Evolutionary conservation across 2,329 filamentous ascomycete species (phyloP).

Genomic region (Didymella pomorum): DNA sequence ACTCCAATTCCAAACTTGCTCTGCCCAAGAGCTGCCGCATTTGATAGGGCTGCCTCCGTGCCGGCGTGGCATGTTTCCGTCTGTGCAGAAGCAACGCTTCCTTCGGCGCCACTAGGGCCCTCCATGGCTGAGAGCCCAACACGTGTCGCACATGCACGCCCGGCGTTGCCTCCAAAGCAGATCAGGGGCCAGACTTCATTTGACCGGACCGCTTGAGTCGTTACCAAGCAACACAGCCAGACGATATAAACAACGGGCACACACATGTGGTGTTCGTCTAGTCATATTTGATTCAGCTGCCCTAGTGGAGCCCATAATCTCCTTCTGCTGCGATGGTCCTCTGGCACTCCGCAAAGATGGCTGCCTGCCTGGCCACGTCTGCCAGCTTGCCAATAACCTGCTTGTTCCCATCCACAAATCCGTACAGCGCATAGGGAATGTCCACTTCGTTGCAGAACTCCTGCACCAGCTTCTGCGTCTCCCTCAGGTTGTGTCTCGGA

Average conservation of each 20-base stretch:
- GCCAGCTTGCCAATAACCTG: constrained; percentile 63
- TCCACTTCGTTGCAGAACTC: constrained; percentile 71
- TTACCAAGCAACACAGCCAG: constrained; percentile 2
- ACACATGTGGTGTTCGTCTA: constrained; percentile 8
- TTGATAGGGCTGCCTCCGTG: constrained; percentile 38
- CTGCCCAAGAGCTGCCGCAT: constrained; percentile 24
- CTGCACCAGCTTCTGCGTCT: constrained; percentile 66
- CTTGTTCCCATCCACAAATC: constrained; percentile 69
- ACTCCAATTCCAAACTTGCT: constrained; percentile 10
- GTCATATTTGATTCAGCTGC: neutral
- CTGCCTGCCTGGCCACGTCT: constrained; percentile 69
- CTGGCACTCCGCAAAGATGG: constrained; percentile 66
- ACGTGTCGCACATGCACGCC: constrained; percentile 19
- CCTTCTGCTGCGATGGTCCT: constrained; percentile 50
- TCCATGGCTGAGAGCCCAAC: constrained; percentile 19
- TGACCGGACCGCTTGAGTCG: constrained; percentile 1
- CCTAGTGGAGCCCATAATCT: constrained; percentile 40
- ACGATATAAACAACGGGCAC: neutral
- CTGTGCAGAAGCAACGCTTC: constrained; percentile 17
- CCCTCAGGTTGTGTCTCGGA: constrained; percentile 72
- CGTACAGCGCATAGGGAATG: constrained; percentile 68
- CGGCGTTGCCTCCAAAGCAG: constrained; percentile 13
- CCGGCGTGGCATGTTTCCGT: constrained; percentile 14
- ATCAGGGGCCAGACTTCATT: constrained; percentile 13
- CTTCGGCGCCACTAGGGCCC: constrained; percentile 13